Base-by-base conservation (phyloP, 2,329 filamentous ascomycete genomes). In the Fusarium goolgardi region DNA sequence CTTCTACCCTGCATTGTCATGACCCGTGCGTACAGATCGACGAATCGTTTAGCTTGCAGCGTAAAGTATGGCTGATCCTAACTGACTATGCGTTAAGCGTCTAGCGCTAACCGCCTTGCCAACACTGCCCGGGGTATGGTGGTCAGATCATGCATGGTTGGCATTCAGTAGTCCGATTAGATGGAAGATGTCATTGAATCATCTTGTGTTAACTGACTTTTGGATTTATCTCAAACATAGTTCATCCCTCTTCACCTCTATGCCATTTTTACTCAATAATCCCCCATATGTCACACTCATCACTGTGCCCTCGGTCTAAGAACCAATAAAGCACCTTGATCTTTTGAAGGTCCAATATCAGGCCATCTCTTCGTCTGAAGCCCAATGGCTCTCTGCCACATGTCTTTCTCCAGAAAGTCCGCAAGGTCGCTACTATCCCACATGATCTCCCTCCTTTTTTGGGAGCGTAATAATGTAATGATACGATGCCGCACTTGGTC, bases 351-450 rank as follows among this genome's bases (percentile, higher is more conserved):
- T 12, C 59, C 59, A 31, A 61, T 61, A 6, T 61, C 59, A 1
- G 40, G 59, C 59, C 59, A 61, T 25, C 46, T 7, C 2, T 61
- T 56, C 5, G 23, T 53, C 11, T 61, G 46, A 1, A 61, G 3
- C 2, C 59, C 56, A 8, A 45, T 23, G 5, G 34, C 56, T 11
- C 59, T 6, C 13, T 39, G 20, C 12, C 23, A 35, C 56, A 61
- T 34, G 3, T 61, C 59, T 3, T n/a, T 61, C 0, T 61, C 59
- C 2, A 61, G 6, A 20, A 61, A 61, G 1, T 61, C 59, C 4
- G 59, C 59, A 3, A 61, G n/a, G 2, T 61, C 21, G 0, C 27
- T n/a, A 31, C 59, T 61, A 0, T 61, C 59, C 59, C 59, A 61
- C 0, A 61, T 31, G 1, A 61, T 61, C 46, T 61, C 59, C 11